Conservation (phyloP, 2,329 filamentous ascomycete genomes). For the Arthrinium phaeospermum region DNA sequence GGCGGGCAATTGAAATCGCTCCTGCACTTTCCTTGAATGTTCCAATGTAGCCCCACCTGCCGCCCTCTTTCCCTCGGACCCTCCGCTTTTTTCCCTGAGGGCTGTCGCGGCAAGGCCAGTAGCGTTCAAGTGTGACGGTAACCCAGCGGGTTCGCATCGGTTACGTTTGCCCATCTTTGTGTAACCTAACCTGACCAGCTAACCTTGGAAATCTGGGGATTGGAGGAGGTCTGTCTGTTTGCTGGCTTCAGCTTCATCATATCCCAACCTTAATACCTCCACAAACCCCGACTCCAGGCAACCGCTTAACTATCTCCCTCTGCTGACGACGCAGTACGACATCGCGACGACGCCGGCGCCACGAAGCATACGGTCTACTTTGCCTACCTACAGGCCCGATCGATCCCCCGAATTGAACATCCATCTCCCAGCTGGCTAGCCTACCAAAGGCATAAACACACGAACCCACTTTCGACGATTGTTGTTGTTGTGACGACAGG, state of each 20-base stretch:
- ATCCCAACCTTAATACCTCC: slow-evolving; percentile 6
- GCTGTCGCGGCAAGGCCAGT: background rate
- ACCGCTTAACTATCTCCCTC: background rate
- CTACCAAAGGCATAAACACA: slow-evolving; percentile 5
- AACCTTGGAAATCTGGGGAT: slow-evolving; percentile 15
- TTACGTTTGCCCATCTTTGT: background rate
- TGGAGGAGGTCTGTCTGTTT: slow-evolving; percentile 11
- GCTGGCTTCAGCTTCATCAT: slow-evolving; percentile 15
- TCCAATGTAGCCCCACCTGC: background rate
- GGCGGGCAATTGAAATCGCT: background rate
- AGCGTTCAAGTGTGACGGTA: background rate
- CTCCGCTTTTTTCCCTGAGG: background rate
- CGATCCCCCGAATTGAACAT: background rate
- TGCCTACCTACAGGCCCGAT: background rate
- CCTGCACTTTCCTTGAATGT: background rate
- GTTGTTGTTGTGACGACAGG: slow-evolving; percentile 8
- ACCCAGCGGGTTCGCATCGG: background rate
- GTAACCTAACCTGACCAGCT: background rate
- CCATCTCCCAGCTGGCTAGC: background rate
- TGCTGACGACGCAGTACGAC: slow-evolving; percentile 2
- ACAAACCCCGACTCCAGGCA: slow-evolving; percentile 9
- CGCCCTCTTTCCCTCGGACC: background rate
- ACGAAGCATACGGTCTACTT: background rate
- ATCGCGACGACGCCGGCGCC: background rate
- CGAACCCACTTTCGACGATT: slow-evolving; percentile 5